Conservation (phyloP, 2,329 filamentous ascomycete genomes). For the Ascochyta koolunga region DNA sequence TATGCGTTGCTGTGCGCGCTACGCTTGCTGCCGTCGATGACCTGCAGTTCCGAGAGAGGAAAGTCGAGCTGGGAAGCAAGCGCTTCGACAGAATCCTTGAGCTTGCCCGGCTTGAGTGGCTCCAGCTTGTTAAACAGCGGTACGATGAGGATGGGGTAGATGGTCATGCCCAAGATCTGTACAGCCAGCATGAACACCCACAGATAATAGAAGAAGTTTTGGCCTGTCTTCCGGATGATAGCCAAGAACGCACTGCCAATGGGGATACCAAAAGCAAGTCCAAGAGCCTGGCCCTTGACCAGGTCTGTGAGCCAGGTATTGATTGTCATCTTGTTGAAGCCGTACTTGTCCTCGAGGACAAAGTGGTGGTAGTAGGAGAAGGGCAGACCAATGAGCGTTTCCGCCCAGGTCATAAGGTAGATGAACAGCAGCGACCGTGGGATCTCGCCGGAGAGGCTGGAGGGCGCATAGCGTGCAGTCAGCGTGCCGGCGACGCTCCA, state of each 20-base stretch:
- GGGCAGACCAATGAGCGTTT: slow-evolving; percentile 79
- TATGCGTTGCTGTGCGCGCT: slow-evolving; percentile 90
- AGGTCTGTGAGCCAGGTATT: slow-evolving; percentile 88
- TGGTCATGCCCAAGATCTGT: slow-evolving; percentile 92
- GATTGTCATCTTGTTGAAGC: slow-evolving; percentile 98
- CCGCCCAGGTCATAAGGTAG: slow-evolving; percentile 81
- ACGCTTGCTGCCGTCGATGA: slow-evolving; percentile 91
- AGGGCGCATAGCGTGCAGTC: slow-evolving; percentile 75
- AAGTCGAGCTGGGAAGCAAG: slow-evolving; percentile 86
- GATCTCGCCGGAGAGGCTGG: slow-evolving; percentile 87
- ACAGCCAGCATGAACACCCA: slow-evolving; percentile 91
- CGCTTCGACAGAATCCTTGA: slow-evolving; percentile 87
- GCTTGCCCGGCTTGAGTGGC: slow-evolving; percentile 81
- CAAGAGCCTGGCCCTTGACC: slow-evolving; percentile 86
- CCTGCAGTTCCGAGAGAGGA: slow-evolving; percentile 88
- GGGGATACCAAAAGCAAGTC: slow-evolving; percentile 79
- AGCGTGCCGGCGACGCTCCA: slow-evolving; percentile 82
- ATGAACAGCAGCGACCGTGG: slow-evolving; percentile 92
- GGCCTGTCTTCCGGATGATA: slow-evolving; percentile 93
- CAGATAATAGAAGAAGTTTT: slow-evolving; percentile 96
- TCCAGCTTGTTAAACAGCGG: slow-evolving; percentile 98
- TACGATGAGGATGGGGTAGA: slow-evolving; percentile 92
- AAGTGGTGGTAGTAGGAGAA: slow-evolving; percentile 91
- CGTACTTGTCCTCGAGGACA: slow-evolving; percentile 93
- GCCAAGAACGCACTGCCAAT: slow-evolving; percentile 90